Base-by-base conservation (phyloP, 495 filamentous ascomycete species). In the Lasiosphaeria ovina region DNA sequence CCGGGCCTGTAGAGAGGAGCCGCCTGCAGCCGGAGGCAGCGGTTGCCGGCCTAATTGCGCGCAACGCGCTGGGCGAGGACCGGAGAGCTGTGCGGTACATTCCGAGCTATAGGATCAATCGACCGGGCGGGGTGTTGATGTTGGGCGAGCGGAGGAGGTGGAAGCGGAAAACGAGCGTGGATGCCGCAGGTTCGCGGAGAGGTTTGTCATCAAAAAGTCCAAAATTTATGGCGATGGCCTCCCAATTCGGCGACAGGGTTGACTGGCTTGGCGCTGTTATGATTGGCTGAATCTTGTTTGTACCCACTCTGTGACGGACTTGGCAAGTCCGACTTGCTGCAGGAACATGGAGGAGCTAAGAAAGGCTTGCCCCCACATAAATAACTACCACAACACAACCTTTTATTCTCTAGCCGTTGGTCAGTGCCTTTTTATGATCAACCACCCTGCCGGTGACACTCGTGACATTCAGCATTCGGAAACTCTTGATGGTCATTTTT, bases 1-100 rank as follows among this genome's bases (percentile, higher is more conserved):
- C 75, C 55, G 89, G 78, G 64, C 84, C 78, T 57, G 89, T 91
- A 77, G 85, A 90, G 73, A 89, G 80, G 68, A 91, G 88, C 71
- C 91, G 85, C 62, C 83, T 81, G 63, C 72, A 67, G 31, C 66
- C 59, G 42, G 68, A 62, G 6, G 66, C 47, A 56, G 68, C 36
- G 36, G 55, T 59, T 55, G 66, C 64, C 44, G 69, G 72, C 61
- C 81, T 76, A 49, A 73, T 64, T 36, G 70, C 66, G 54, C 72
- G 70, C 58, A 76, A 63, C 53, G 75, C 74, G 67, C 83, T 81
- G 58, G 83, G 81, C 62, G 83, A 72, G 49, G 80, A 77, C 74
- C 85, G 77, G 59, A 82, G 70, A 53, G 81, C 82, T 60, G 84
- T 70, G 71, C 84, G 86, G 56, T 85, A 87, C 87, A 89, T 89